These are phyloP conservation scores for Boletus sp. DNA, from an alignment of 768 basidiomycete genomes.

Conservation along the genomic window DNA sequence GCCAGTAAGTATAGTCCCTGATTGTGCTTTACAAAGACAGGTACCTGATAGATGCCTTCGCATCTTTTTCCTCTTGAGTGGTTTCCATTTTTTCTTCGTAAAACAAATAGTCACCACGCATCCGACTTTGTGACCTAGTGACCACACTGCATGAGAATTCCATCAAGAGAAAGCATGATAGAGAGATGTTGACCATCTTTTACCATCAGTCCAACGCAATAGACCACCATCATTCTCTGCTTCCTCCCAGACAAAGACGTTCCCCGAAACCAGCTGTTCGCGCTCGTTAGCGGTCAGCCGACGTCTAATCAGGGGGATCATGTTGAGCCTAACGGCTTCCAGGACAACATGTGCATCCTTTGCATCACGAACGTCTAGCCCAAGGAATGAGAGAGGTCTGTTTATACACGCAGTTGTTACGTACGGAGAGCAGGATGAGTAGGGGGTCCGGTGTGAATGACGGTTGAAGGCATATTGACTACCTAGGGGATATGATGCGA, in stretches of 20 bases:
- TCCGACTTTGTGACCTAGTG: constrained; percentile 77
- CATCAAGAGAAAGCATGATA: not conserved
- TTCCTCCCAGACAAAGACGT: constrained; percentile 86
- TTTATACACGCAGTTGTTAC: constrained; percentile 2
- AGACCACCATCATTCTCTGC: constrained; percentile 67
- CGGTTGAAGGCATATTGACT: constrained; percentile 15
- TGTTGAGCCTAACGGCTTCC: constrained; percentile 70
- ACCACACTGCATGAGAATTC: constrained; percentile 1
- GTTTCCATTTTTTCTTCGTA: constrained; percentile 84
- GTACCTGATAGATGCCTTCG: constrained; percentile 76
- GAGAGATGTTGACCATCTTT: constrained; percentile 55
- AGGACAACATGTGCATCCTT: constrained; percentile 74
- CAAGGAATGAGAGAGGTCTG: not conserved
- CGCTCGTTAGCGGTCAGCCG: constrained; percentile 69
- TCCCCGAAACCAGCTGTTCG: constrained; percentile 67
- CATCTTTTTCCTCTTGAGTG: constrained; percentile 74
- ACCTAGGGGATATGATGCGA: constrained; percentile 1
- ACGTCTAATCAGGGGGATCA: constrained; percentile 69
- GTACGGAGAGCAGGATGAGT: constrained; percentile 33
- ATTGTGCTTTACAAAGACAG: constrained; percentile 11
- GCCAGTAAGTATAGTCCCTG: constrained; percentile 6
- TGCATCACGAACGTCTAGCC: constrained; percentile 72
- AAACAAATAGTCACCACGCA: constrained; percentile 80
- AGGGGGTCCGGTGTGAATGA: constrained; percentile 24
- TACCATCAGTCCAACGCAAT: constrained; percentile 79